phyloP scores from a whole-genome alignment of 441 rosid genomes.

The Cnidoscolus chayamansa region DNA sequence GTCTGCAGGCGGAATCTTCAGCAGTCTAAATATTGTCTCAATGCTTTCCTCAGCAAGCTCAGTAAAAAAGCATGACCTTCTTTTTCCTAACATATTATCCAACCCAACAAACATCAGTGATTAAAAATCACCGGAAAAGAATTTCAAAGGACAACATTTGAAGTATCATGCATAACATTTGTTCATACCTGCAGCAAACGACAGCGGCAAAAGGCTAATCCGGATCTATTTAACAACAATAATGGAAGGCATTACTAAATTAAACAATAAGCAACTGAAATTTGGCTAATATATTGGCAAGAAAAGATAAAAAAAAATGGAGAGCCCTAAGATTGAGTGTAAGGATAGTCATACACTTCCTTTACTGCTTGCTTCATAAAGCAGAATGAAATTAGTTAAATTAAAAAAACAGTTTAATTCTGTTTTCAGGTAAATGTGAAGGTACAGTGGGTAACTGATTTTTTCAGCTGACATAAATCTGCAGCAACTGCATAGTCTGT shows the following conservation, averaged over 20 bases:
- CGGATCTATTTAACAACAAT: constrained; percentile 50
- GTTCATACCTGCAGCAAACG: constrained; percentile 66
- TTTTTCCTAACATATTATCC: constrained; percentile 45
- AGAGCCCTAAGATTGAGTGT: neutral
- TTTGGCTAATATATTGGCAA: neutral
- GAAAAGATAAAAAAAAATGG: neutral
- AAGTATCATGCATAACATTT: constrained; percentile 5
- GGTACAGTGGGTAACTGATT: neutral
- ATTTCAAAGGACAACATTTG: neutral
- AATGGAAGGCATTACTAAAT: constrained; percentile 16
- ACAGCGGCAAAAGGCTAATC: constrained; percentile 53
- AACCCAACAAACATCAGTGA: constrained; percentile 18
- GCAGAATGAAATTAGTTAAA: neutral
- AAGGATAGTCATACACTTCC: neutral
- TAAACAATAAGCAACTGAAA: constrained; percentile 11
- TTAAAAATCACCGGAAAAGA: neutral
- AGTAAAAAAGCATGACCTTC: constrained; percentile 49
- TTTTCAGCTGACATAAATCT: neutral
- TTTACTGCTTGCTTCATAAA: constrained; percentile 3
- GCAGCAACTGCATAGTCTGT: neutral
- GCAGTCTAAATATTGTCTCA: constrained; percentile 40
- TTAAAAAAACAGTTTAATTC: neutral
- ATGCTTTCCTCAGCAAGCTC: constrained; percentile 47
- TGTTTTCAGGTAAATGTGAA: neutral
- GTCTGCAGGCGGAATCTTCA: constrained; percentile 34